Base-by-base conservation (phyloP, 1,284 basidiomycete genomes). In the Microbotryum saponariae region DNA sequence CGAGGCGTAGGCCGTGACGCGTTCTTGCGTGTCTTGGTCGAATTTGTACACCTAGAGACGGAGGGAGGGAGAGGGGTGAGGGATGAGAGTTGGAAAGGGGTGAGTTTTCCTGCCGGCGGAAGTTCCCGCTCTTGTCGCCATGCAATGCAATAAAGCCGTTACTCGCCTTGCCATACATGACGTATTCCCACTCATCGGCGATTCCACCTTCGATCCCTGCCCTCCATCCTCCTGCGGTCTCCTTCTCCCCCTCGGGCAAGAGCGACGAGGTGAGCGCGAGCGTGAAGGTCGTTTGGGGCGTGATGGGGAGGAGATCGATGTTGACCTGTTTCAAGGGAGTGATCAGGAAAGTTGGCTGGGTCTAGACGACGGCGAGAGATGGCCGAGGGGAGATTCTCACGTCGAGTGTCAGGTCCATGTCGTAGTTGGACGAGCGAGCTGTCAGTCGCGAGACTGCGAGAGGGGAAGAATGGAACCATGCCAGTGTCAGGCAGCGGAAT, bases 111-210 rank as follows among this genome's bases (percentile, higher is more conserved):
- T 42, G 29, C 8, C 20, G 45, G 16, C 14, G 25, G 18, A 31
- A 37, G 20, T 29, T 8, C 31, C 9, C 9, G 31, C 31, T 31
- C 31, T 31, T 31, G 8, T 47, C 45, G 25, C 27, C 2, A 10
- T 5, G 6, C 23, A 16, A n/a, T 21, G 51, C n/a, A 25, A 20
- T 29, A 61, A 9, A 2, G 10, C 53, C 29, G 23, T 63, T 31
- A 64, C 84, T 70, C 70, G 92, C 90, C 84, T 96, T 97, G 51
- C 94, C 94, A 75, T 91, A 92, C 93, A 97, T 97, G 68, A 98
- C 94, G 79, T 98, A 98, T 74, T 97, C 94, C 73, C 91, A 98
- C 70, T 97, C 93, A 64, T 92, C 89, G 66, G 97, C 93, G 37
- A 98, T 76, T 0, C 93, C 93, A 73, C 69, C 84, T 81, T 5